These are phyloP conservation scores for Malus sieversii DNA, from an alignment of 306 rosid genomes.

Conservation along the genomic window DNA sequence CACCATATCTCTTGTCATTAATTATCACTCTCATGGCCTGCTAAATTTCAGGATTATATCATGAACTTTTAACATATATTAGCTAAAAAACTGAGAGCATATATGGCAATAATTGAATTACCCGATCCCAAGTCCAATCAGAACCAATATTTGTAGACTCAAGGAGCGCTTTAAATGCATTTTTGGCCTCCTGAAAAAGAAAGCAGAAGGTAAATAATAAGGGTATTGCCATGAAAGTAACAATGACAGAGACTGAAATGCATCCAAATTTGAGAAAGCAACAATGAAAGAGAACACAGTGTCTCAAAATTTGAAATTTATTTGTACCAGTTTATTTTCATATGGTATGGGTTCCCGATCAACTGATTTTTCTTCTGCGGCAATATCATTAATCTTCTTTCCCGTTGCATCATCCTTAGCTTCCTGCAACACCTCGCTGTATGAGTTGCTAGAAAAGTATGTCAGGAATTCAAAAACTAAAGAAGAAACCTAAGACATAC, in stretches of 20 bases:
- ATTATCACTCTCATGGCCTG: slow-evolving; percentile 89
- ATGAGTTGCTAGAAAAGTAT: slow-evolving; percentile 24
- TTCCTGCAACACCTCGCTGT: slow-evolving; percentile 39
- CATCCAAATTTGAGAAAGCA: neutral
- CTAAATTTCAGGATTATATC: slow-evolving; percentile 17
- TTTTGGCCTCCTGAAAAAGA: slow-evolving; percentile 72
- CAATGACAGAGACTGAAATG: neutral
- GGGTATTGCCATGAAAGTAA: slow-evolving; percentile 17
- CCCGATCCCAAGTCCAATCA: slow-evolving; percentile 99
- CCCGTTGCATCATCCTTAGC: slow-evolving; percentile 32
- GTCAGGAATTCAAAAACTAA: slow-evolving; percentile 14
- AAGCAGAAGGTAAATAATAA: neutral
- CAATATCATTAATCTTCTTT: slow-evolving; percentile 46
- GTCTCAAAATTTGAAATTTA: neutral
- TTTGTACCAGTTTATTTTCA: slow-evolving; percentile 64
- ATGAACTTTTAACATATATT: neutral
- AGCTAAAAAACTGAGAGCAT: neutral
- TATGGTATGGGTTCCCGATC: slow-evolving; percentile 62
- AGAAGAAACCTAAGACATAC: slow-evolving; percentile 28
- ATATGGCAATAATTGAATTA: slow-evolving; percentile 23
- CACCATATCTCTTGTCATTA: slow-evolving; percentile 84
- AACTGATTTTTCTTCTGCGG: slow-evolving; percentile 49
- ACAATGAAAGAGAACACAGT: neutral
- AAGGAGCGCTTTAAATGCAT: slow-evolving; percentile 74
- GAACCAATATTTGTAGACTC: slow-evolving; percentile 81